These are phyloP conservation scores for Diplodia sapinea DNA, from an alignment of 2,329 filamentous ascomycete species.

Conservation along the genomic window DNA sequence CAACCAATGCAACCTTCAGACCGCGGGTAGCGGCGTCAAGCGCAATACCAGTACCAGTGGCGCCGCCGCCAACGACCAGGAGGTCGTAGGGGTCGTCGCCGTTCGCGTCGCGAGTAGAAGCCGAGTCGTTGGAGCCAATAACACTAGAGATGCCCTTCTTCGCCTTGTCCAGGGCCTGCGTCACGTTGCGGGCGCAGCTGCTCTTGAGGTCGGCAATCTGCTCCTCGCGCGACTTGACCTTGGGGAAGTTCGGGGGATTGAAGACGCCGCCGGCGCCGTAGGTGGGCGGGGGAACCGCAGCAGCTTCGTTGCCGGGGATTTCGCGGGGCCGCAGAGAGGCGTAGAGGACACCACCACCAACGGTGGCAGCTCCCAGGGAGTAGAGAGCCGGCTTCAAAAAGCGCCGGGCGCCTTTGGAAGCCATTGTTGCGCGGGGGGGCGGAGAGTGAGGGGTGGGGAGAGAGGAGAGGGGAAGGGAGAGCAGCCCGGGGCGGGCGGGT, in stretches of 20 bases:
- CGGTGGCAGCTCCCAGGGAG: constrained; percentile 60
- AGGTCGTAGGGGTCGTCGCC: constrained; percentile 71
- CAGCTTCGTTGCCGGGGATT: constrained; percentile 71
- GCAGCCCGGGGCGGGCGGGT: constrained; percentile 24
- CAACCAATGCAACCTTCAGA: constrained; percentile 78
- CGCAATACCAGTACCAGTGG: constrained; percentile 80
- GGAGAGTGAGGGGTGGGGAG: not conserved
- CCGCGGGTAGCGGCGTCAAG: constrained; percentile 81
- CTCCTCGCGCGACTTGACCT: constrained; percentile 65
- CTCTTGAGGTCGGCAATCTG: constrained; percentile 67
- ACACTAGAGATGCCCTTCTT: constrained; percentile 38
- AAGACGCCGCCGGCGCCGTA: constrained; percentile 72
- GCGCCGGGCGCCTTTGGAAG: constrained; percentile 42
- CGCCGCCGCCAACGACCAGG: constrained; percentile 78
- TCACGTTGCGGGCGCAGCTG: constrained; percentile 51
- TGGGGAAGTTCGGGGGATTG: constrained; percentile 69
- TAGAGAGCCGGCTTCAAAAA: constrained; percentile 65
- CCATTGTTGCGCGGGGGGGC: constrained; percentile 31
- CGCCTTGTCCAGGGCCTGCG: constrained; percentile 48
- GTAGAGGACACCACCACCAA: constrained; percentile 64
- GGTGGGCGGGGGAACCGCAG: constrained; percentile 72
- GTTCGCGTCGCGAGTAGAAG: constrained; percentile 30
- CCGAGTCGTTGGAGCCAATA: constrained; percentile 10
- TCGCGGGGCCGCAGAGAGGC: constrained; percentile 71
- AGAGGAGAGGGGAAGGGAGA: constrained; percentile 1